phyloP scores from a whole-genome alignment of 139 green algal genomes.

The Microglena sp. region DNA sequence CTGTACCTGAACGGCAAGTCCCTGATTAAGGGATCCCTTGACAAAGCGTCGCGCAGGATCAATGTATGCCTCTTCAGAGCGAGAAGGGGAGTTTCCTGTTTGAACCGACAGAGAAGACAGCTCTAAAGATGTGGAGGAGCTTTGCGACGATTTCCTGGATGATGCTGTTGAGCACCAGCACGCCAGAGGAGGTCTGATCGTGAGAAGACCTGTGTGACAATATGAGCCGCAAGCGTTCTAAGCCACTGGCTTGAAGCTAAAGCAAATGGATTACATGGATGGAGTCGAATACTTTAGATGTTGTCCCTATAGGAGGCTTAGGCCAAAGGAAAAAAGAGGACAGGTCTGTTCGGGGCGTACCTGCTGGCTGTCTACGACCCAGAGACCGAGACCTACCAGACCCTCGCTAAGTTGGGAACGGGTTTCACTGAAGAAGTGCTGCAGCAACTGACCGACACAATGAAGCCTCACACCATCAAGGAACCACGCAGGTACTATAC shows the following conservation, averaged over 20 bases:
- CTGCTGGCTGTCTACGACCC: background rate
- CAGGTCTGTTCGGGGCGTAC: constrained; percentile 77
- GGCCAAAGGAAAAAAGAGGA: constrained; percentile 79
- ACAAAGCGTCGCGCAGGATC: too few relatives aligned
- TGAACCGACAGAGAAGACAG: too few relatives aligned
- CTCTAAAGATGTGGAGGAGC: too few relatives aligned
- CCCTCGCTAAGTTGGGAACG: constrained; percentile 93
- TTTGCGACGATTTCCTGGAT: too few relatives aligned
- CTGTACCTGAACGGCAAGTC: constrained; percentile 86
- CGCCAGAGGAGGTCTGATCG: too few relatives aligned
- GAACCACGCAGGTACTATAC: constrained; percentile 23
- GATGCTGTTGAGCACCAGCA: too few relatives aligned
- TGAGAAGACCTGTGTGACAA: too few relatives aligned
- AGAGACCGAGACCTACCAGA: constrained; percentile 22
- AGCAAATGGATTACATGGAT: constrained; percentile 90
- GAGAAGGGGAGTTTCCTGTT: too few relatives aligned
- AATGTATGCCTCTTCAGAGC: too few relatives aligned
- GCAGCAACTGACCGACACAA: constrained; percentile 47
- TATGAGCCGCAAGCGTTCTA: too few relatives aligned
- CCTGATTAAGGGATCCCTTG: constrained; percentile 71
- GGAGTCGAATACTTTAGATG: constrained; percentile 90
- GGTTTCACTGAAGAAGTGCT: constrained; percentile 82
- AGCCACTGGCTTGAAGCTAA: constrained; percentile 10
- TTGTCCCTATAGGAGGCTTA: constrained; percentile 86
- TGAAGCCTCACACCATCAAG: constrained; percentile 57